Evolutionary conservation across 176 grass and related monocot species (phyloP), one percentile per base, ranked within the genome.

Genomic region (Eleusine indica): DNA sequence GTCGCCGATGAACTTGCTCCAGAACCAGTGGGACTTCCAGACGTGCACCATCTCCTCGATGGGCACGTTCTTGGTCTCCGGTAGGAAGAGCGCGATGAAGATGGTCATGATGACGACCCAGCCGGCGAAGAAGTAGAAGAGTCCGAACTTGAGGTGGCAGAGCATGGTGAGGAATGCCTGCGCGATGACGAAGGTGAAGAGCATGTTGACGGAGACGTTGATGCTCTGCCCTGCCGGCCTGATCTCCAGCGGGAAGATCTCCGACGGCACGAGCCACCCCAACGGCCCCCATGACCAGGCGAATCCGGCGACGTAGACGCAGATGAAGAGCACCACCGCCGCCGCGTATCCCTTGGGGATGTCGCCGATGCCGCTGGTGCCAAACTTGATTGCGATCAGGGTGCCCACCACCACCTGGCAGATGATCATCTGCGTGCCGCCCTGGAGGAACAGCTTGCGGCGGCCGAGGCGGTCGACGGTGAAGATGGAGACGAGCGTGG

Each of bases 231-330:
- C 96, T 4, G 96, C 96, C 21, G 96, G 76, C 19, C 97, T 76
- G 84, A 99, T 99, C 87, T 99, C 97, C 19, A 99, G 87, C 68
- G 97, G 97, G 81, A 99, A 99, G 65, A 99, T 99, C 88, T 99
- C 97, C 61, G 91, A 94, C 11, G 97, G 97, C 29, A 99, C 97
- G 32, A 99, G 84, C 97, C 97, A 99, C 1, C 97, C 97, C 3
- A 99, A 91, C 3, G 97, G 97, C 0, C 97, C 97, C 97, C 97
- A 99, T 0, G 97, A 99, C 97, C 97, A 99, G 0, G 97, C 97
- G 89, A 99, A 99, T 0, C 91, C 97, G 0, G 97, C 97, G 1
- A 99, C 97, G 70, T 99, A 99, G 9, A 85, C 0, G 88, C 97
- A 99, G 83, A 99, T 96, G 93, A 99, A 98, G 18, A 91, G 38